Evolutionary conservation across 345 rosid species (phyloP).

Genomic region (Eucalyptus marginata): DNA sequence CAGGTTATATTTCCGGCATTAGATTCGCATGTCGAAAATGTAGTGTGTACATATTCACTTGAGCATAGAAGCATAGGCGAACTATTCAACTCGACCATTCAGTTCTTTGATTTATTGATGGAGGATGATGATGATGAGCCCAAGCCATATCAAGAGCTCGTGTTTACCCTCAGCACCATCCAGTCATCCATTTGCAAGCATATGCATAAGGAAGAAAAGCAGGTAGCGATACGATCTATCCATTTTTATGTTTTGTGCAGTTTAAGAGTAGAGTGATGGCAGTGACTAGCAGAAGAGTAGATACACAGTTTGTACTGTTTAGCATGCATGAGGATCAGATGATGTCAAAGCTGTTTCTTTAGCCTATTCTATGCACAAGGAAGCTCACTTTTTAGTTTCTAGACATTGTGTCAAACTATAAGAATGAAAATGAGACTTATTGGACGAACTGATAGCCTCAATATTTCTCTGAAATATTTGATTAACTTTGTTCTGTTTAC

Average conservation of each 20-base stretch:
- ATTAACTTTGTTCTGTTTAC: neutral
- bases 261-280: neutral
- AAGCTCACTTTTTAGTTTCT: neutral
- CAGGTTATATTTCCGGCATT: constrained; percentile 66
- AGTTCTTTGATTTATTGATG: constrained; percentile 20
- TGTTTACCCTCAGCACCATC: constrained; percentile 28
- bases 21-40: constrained; percentile 38
- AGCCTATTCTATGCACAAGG: neutral
- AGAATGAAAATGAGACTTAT: neutral
- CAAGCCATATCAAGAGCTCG: constrained; percentile 33
- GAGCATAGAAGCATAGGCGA: constrained; percentile 53
- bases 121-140: constrained; percentile 8
- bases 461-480: neutral
- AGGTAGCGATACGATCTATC: constrained; percentile 13
- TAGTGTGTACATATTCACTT: constrained; percentile 46
- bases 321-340: neutral
- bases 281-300: neutral
- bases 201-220: constrained; percentile 76
- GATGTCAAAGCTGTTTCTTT: neutral
- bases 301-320: neutral
- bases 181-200: constrained; percentile 51
- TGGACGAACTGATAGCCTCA: neutral
- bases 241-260: neutral
- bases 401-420: neutral
- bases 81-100: constrained; percentile 28